Evolutionary conservation across 2,329 filamentous ascomycete genomes (phyloP), one percentile per base, ranked within the genome.

Genomic region (Epichloe gansuensis): DNA sequence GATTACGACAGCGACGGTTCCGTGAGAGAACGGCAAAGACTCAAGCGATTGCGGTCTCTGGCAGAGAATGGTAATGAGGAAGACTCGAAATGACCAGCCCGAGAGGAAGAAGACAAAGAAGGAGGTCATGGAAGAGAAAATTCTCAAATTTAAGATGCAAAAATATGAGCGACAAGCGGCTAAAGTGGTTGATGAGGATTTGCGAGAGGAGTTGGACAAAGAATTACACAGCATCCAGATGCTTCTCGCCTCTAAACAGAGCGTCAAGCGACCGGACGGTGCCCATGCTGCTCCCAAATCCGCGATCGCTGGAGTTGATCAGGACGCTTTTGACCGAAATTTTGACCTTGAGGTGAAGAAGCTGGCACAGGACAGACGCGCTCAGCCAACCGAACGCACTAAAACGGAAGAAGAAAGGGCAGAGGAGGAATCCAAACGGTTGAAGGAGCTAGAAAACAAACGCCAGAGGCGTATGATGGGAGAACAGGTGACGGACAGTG

Each of bases 71-170:
- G 71, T 1, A 72, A 75, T 49, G 72, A 70, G 3, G 74, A 73
- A 5, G 74, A 74, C 0, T 37, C 44, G 71, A 5, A 75, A 75
- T 38, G 75, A 75, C 21, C 72, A 83, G 57, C 90, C 89, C 0
- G 86, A 91, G 61, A 80, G 85, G 54, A 96, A 95, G 69, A 98
- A 96, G 73, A 85, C 85, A 3, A 97, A 96, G 71, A 87, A 93
- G 51, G 93, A 98, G 68, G 88, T 98, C 48, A 96, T 97, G 88
- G 86, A 95, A 63, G 94, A 98, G 68, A 78, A 98, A 56, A 96
- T 98, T 59, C 88, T 91, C 55, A 98, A 98, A 70, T 97, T 91
- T 1, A 98, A 98, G 66, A 76, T 88, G 56, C 80, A 96, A 77
- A 97, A 95, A 70, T 91, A 91, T 64, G 91, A 97, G 70, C 83